Evolutionary conservation across 139 green algal species (phyloP).

Genomic region (Edaphochlamys debaryana): DNA sequence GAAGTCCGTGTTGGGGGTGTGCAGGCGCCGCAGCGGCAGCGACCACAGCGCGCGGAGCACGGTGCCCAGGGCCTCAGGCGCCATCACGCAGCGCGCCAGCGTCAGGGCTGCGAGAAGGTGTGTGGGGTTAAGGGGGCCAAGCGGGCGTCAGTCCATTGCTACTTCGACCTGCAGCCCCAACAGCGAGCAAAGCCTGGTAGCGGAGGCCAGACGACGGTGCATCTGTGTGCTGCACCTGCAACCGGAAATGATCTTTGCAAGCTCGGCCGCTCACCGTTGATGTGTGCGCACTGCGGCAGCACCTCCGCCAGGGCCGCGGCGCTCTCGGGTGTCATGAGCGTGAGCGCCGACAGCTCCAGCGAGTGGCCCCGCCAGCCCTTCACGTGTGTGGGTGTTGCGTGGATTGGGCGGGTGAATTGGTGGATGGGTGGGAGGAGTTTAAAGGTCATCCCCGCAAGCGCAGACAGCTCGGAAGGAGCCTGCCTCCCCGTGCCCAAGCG

Average conservation of each 20-base stretch:
- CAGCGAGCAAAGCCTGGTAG: too few relatives aligned
- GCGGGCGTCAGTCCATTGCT: neutral
- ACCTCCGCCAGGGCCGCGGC: conserved; percentile 34
- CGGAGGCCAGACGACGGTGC: too few relatives aligned
- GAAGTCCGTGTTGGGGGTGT: conserved; percentile 33
- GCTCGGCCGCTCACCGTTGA: neutral
- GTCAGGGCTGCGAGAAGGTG: neutral
- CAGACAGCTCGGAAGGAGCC: neutral
- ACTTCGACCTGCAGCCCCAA: too few relatives aligned
- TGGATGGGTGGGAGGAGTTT: neutral
- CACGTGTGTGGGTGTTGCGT: too few relatives aligned
- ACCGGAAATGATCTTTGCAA: too few relatives aligned
- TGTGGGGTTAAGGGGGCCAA: neutral
- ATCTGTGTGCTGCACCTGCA: too few relatives aligned
- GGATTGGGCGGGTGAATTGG: too few relatives aligned
- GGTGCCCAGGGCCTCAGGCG: neutral
- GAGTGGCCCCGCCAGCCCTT: neutral
- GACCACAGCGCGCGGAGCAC: conserved; percentile 22
- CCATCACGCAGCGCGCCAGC: conserved; percentile 31
- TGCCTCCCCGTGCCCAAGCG: too few relatives aligned
- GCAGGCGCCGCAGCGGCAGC: neutral
- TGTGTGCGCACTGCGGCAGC: conserved; percentile 9
- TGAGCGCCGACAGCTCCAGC: conserved; percentile 8
- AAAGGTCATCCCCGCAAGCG: neutral
- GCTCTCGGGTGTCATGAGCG: conserved; percentile 16